Base-by-base conservation (phyloP, 2,329 filamentous ascomycete genomes). In the Fusarium staphyleae region DNA sequence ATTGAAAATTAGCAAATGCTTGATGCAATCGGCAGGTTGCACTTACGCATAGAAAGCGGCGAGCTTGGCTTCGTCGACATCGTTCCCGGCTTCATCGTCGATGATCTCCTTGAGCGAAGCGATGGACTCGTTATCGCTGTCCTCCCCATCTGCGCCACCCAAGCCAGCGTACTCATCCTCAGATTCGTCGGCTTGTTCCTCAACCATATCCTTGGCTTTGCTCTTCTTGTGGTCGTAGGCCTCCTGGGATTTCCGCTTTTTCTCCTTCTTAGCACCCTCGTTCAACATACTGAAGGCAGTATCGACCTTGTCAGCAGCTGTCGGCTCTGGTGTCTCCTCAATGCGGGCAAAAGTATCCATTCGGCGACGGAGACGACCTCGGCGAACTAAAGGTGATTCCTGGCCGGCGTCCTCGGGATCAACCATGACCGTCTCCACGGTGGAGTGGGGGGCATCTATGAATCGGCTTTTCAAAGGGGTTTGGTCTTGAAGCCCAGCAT, bases 161-260 rank as follows among this genome's bases (percentile, higher is more conserved):
- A 99, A 80, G 4, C 95, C 95, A 32, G 93, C 93, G 71, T 98
- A 99, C 73, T 99, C 95, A 70, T 99, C 95, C 70, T 99, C 96
- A 0, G 95, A 99, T 75, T 99, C 95, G 66, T 96, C 91, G 55
- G 95, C 93, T 70, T 96, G 92, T 63, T 97, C 95, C 62, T 98
- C 85, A 30, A 99, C 81, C 82, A 96, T 90, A 18, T 88, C 87
- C 67, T 87, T 92, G 1, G 93, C 93, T 69, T 90, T 87, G 75
- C 91, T 96, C 71, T 89, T 93, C 74, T 91, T 93, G 73, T 88
- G 90, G 75, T 96, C 84, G 65, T 92, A 96, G 1, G 80, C 78
- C 13, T 81, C 78, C n/a, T 71, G 69, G 8, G 69, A 68, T 5
- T 77, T 75, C 44, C 81, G 78, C 65, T 84, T 83, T 65, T 83